phyloP scores from a whole-genome alignment of 2,329 filamentous ascomycete genomes.

The Leptographium lundbergii region DNA sequence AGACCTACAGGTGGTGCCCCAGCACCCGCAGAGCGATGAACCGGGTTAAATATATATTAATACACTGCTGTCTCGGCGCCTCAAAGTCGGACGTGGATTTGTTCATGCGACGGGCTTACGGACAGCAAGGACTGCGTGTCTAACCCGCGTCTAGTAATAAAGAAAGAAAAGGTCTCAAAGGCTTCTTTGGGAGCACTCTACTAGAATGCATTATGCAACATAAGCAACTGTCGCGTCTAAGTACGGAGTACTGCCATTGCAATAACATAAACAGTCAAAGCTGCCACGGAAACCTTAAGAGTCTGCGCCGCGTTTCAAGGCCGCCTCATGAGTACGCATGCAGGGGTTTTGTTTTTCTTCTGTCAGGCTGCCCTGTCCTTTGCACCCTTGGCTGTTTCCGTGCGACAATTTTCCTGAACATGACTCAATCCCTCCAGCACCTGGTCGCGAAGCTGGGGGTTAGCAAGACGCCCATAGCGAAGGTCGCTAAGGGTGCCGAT shows the following conservation, averaged over 20 bases:
- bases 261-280: neutral
- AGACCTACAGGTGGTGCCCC: neutral
- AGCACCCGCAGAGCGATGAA: neutral
- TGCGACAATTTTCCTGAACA: slow-evolving; percentile 47
- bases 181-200: neutral
- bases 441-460: slow-evolving; percentile 49
- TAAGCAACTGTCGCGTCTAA: neutral
- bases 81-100: too few relatives aligned
- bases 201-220: neutral
- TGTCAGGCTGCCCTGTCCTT: neutral
- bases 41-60: too few relatives aligned
- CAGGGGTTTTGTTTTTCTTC: neutral
- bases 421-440: slow-evolving; percentile 53
- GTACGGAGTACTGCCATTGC: neutral
- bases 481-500: slow-evolving; percentile 70
- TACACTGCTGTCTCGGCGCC: neutral
- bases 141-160: neutral
- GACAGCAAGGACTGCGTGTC: neutral
- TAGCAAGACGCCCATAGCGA: slow-evolving; percentile 63
- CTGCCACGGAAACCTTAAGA: too few relatives aligned
- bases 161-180: neutral
- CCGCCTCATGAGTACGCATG: too few relatives aligned
- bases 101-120: neutral
- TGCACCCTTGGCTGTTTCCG: neutral
- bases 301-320: too few relatives aligned